These are phyloP conservation scores for Phytopythium chamaehyphon DNA, from an alignment of 352 stramenopile species.

Conservation along the genomic window DNA sequence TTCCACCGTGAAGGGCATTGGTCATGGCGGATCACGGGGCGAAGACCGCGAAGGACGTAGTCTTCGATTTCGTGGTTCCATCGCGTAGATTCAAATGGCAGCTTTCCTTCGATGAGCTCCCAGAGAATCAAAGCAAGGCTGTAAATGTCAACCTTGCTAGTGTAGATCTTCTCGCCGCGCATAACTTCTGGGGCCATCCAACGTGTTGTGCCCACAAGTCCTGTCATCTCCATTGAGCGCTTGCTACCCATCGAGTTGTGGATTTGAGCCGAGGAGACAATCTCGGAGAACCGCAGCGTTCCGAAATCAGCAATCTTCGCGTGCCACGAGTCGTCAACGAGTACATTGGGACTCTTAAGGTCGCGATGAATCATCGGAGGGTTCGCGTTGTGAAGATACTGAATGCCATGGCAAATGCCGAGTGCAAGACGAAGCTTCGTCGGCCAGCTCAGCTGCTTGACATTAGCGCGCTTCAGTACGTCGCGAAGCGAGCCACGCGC, in stretches of 20 bases:
- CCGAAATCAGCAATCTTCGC: conserved; percentile 91
- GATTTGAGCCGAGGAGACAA: conserved; percentile 69
- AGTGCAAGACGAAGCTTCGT: conserved; percentile 76
- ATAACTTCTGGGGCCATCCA: conserved; percentile 91
- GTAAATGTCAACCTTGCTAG: conserved; percentile 89
- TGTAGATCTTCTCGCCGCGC: conserved; percentile 81
- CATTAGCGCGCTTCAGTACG: conserved; percentile 79
- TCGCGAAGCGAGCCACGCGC: conserved; percentile 93
- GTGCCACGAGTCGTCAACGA: conserved; percentile 87
- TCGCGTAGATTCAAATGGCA: conserved; percentile 76
- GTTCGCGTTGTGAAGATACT: conserved; percentile 89
- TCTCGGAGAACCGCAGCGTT: conserved; percentile 81
- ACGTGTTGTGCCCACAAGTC: conserved; percentile 82
- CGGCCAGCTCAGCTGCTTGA: conserved; percentile 74
- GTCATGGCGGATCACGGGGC: conserved; percentile 60
- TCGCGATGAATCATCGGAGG: conserved; percentile 90
- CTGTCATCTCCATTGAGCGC: conserved; percentile 70
- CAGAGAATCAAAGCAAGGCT: conserved; percentile 83
- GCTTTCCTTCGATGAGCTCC: conserved; percentile 82
- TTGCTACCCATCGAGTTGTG: conserved; percentile 29
- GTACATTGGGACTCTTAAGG: conserved; percentile 88
- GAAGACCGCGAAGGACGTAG: conserved; percentile 66
- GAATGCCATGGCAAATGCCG: conserved; percentile 81
- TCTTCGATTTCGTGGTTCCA: conserved; percentile 88
- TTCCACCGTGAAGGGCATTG: conserved; percentile 78